A percentile compares a stretch with the other conserved stretches of the same genome.
Conservation (phyloP, 495 filamentous ascomycete genomes). For the Bombardia bombarda region DNA sequence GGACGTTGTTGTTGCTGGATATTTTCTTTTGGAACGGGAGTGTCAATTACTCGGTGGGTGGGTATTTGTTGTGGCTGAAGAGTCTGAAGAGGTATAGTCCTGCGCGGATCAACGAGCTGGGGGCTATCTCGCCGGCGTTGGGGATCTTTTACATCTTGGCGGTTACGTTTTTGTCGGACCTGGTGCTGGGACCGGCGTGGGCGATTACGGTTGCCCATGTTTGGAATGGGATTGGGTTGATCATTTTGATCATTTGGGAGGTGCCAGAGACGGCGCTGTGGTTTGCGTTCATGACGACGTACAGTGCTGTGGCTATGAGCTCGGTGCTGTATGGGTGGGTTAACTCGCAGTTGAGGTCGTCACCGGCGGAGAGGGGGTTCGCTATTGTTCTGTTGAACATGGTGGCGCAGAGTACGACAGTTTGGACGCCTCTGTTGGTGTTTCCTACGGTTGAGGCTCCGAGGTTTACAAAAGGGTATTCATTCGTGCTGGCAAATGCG, state of each 20-base stretch:
- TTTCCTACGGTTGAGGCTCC: constrained; percentile 27
- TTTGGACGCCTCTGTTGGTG: constrained; percentile 34
- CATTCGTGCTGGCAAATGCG: constrained; percentile 39
- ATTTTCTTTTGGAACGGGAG: constrained; percentile 43
- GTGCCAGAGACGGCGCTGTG: constrained; percentile 39
- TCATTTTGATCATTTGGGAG: constrained; percentile 32
- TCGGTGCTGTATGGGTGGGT: constrained; percentile 29
- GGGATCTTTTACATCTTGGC: constrained; percentile 39
- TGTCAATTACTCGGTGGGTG: constrained; percentile 29
- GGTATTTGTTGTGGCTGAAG: constrained; percentile 32
- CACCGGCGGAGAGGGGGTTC: constrained; percentile 23
- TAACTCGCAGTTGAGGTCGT: constrained; percentile 19
- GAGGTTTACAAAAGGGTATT: constrained; percentile 40
- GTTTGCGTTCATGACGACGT: constrained; percentile 36
- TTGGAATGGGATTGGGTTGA: constrained; percentile 22
- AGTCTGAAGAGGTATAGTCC: constrained; percentile 21
- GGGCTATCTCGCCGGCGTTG: constrained; percentile 25
- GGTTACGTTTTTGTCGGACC: constrained; percentile 39
- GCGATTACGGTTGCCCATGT: constrained; percentile 24
- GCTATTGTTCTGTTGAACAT: constrained; percentile 22
- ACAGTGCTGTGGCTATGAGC: constrained; percentile 22
- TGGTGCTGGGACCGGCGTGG: constrained; percentile 27
- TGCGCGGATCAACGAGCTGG: constrained; percentile 22
- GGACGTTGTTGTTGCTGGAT: constrained; percentile 35
- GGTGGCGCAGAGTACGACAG: constrained; percentile 25